These are phyloP conservation scores for Rosa rugosa DNA, from an alignment of 306 rosid species.

Conservation along the genomic window DNA sequence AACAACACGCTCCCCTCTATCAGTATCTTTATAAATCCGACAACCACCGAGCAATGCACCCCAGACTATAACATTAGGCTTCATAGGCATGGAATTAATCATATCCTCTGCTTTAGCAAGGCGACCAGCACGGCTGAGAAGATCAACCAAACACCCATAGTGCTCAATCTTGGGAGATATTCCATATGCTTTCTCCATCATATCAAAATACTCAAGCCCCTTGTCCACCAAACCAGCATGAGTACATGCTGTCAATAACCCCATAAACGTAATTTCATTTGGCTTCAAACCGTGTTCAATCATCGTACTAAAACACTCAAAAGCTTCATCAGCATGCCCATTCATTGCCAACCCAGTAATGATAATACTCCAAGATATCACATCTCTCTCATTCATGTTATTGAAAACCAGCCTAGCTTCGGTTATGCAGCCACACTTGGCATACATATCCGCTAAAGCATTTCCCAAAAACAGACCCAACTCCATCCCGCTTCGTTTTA, in stretches of 20 bases:
- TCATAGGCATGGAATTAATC: background rate
- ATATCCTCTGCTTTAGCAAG: background rate
- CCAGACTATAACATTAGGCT: background rate
- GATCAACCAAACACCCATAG: background rate
- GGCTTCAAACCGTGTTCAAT: background rate
- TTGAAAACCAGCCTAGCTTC: background rate
- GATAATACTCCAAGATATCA: slow-evolving; percentile 2
- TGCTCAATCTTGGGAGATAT: background rate
- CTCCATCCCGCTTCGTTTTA: background rate
- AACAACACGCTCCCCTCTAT: background rate
- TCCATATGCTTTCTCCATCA: background rate
- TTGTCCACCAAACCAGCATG: background rate
- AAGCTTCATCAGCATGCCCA: slow-evolving; percentile 5
- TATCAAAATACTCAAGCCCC: background rate
- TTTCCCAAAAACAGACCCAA: background rate
- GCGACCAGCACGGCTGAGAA: background rate
- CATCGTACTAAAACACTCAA: background rate
- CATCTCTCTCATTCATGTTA: background rate
- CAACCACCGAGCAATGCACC: background rate
- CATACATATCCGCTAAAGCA: background rate
- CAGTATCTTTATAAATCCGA: background rate
- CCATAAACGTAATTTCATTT: background rate
- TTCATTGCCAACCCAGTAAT: background rate
- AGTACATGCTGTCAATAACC: background rate
- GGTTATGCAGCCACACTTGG: background rate